A percentile compares a stretch with the other conserved stretches of the same genome.
These are phyloP conservation scores for Pyrus bretschneideri DNA, from an alignment of 306 rosid species.

Conservation along the genomic window DNA sequence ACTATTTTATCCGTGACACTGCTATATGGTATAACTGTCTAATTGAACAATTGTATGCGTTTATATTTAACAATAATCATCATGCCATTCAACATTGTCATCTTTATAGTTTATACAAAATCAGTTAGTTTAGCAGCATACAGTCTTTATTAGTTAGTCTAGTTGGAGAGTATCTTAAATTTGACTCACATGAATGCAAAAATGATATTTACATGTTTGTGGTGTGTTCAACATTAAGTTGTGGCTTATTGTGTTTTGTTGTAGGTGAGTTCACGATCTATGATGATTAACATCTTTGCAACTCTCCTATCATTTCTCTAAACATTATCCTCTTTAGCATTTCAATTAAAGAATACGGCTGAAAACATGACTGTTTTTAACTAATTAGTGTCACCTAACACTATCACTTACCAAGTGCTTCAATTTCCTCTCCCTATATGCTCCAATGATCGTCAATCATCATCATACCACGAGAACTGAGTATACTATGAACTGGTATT, in stretches of 20 bases:
- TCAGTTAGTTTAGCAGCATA: too few species aligned
- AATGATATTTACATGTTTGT: not conserved
- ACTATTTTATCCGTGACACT: not conserved
- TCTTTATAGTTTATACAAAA: too few species aligned
- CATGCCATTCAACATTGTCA: not conserved
- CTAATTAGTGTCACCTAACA: not conserved
- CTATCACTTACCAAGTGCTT: not conserved
- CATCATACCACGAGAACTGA: not conserved
- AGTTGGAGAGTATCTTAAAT: too few species aligned
- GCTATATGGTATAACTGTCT: not conserved
- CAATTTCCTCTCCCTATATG: not conserved
- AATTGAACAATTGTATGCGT: not conserved
- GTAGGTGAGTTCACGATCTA: not conserved
- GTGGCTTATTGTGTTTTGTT: too few species aligned
- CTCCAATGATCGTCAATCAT: too few species aligned
- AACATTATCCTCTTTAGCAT: not conserved
- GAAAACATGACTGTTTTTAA: not conserved
- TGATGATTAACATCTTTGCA: not conserved
- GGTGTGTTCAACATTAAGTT: not conserved
- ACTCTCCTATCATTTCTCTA: not conserved
- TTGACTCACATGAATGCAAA: not conserved
- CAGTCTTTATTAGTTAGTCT: too few species aligned
- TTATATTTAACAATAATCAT: not conserved
- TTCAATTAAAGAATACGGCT: not conserved
- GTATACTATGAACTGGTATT: not conserved